Evolutionary conservation across 2,329 filamentous ascomycete genomes (phyloP).

Genomic region (Pseudocercospora crystallina): DNA sequence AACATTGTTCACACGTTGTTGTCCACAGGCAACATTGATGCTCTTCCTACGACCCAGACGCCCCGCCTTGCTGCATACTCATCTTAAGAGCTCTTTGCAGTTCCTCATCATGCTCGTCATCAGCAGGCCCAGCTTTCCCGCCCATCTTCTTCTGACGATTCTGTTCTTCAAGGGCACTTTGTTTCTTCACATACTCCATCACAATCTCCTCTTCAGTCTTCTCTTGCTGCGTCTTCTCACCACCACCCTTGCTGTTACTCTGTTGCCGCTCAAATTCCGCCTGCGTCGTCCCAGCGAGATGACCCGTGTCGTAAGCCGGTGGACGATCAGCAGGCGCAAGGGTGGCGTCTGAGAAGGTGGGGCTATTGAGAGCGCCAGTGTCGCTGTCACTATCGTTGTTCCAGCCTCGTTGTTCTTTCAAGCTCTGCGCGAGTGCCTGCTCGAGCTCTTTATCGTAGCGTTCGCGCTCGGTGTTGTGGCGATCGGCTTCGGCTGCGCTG

Average conservation of each 20-base stretch:
- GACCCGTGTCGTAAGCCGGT: slow-evolving; percentile 29
- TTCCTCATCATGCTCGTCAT: slow-evolving; percentile 48
- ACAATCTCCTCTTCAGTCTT: slow-evolving; percentile 69
- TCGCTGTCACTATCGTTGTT: slow-evolving; percentile 23
- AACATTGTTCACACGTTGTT: too few relatives aligned
- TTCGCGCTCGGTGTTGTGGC: slow-evolving; percentile 33
- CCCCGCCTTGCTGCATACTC: slow-evolving; percentile 46
- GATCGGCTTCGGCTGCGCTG: slow-evolving; percentile 43
- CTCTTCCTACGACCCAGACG: slow-evolving; percentile 18
- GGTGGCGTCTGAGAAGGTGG: slow-evolving; percentile 16
- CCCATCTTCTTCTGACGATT: slow-evolving; percentile 39
- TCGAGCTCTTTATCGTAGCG: slow-evolving; percentile 45
- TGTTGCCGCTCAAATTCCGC: slow-evolving; percentile 22
- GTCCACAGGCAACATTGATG: neutral
- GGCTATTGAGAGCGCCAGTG: slow-evolving; percentile 24
- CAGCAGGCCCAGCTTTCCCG: slow-evolving; percentile 6
- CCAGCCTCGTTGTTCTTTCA: slow-evolving; percentile 42
- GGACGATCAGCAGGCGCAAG: slow-evolving; percentile 16
- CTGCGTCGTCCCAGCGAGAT: slow-evolving; percentile 30
- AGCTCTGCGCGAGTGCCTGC: slow-evolving; percentile 45
- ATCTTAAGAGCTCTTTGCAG: slow-evolving; percentile 56
- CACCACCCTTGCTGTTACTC: slow-evolving; percentile 3
- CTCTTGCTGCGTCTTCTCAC: slow-evolving; percentile 35
- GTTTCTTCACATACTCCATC: slow-evolving; percentile 74
- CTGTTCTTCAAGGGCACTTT: slow-evolving; percentile 70